These are phyloP conservation scores for Irpex sp. DNA, from an alignment of 1,284 basidiomycete genomes.

Conservation along the genomic window DNA sequence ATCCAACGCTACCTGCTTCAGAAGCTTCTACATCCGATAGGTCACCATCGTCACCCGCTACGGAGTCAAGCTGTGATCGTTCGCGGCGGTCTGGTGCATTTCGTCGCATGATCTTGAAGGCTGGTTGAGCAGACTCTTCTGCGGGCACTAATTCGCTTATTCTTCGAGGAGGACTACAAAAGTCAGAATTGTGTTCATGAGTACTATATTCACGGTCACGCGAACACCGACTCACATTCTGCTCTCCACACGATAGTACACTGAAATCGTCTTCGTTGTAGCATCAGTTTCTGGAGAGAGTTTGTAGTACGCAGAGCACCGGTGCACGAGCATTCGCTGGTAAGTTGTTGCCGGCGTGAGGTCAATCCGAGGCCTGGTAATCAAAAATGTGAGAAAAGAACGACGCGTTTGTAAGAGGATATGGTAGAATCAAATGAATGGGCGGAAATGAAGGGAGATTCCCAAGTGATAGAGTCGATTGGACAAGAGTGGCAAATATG, in stretches of 20 bases:
- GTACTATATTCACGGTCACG: not conserved
- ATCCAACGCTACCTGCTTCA: conserved; percentile 70
- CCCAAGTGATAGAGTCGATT: conserved; percentile 1
- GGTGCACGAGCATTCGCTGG: conserved; percentile 78
- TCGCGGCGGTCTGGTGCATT: conserved; percentile 41
- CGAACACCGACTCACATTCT: conserved; percentile 54
- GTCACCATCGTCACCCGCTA: conserved; percentile 68
- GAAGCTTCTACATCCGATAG: conserved; percentile 74
- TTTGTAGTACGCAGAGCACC: conserved; percentile 77
- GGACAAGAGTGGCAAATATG: not conserved
- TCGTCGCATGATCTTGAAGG: conserved; percentile 83
- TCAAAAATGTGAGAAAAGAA: conserved; percentile 14
- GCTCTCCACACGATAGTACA: conserved; percentile 57
- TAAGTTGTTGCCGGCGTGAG: conserved; percentile 69
- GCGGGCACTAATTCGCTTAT: conserved; percentile 77
- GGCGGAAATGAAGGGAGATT: not conserved
- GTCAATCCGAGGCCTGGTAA: conserved; percentile 54
- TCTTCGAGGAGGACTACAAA: conserved; percentile 56
- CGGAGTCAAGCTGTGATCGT: conserved; percentile 59
- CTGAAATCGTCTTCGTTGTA: conserved; percentile 56
- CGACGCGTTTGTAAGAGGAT: not conserved
- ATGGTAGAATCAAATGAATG: conserved; percentile 2
- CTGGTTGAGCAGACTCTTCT: conserved; percentile 61
- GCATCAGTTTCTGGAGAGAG: conserved; percentile 64
- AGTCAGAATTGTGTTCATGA: conserved; percentile 1